Base-by-base conservation (phyloP, 495 filamentous ascomycete species). In the Chaetomium tenue region DNA sequence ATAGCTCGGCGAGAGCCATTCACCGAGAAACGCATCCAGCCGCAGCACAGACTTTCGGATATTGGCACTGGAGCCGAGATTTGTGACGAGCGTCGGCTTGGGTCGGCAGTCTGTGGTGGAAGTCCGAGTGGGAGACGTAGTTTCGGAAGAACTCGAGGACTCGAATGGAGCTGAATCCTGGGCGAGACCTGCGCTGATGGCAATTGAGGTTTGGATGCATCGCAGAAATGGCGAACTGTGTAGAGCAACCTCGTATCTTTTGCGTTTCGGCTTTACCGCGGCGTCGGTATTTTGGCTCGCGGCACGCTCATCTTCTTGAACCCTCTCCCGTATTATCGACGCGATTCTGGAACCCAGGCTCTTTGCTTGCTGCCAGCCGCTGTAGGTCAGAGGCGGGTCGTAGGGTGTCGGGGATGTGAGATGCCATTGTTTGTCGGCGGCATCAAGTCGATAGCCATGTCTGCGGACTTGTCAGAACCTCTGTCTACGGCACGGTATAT, bases 1-100 rank as follows among this genome's bases (percentile, higher is more conserved):
- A 71, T 99, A 99, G 70, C 91, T 88, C 5, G 91, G 91, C 5
- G 88, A 89, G 48, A 98, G 81, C 94, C 94, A 99, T 78, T 99
- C 94, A 18, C 95, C 95, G 3, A 98, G 82, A 72, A 93, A 95
- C 0, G 95, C 88, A 76, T 98, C 95, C 8, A 98, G 82, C 2
- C 94, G 88, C 56, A 98, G 72, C 9, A 86, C 76, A 2, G 84
- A 79, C 71, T 83, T 90, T 42, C 80, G 78, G 42, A 77, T 65
- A 5, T 53, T 58, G 12, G 44, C 25, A 20, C 63, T n/a, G 20
- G 33, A 46, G 39, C 15, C 22, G 13, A 37, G 2, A 18, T 46
- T 22, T 12, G 71, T 53, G 28, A 65, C 25, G n/a, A 69, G 22
- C 2, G 70, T 59, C n/a, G 57, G 71, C 48, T 56, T 64, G 2